These are phyloP conservation scores for Fusarium camptoceras DNA, from an alignment of 2,329 filamentous ascomycete species.

Conservation along the genomic window DNA sequence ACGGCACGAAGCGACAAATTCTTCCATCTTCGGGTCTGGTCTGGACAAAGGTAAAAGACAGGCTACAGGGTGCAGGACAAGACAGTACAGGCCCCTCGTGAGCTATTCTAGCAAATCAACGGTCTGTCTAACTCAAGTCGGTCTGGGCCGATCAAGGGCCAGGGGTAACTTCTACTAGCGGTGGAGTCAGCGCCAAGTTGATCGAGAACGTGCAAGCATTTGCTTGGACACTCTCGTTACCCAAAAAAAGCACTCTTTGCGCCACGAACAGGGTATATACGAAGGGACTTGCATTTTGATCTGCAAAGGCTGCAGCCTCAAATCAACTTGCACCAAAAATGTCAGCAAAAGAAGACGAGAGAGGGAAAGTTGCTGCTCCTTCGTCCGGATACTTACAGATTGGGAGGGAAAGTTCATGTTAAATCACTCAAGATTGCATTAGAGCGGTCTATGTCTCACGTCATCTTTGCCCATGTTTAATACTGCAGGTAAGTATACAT, in stretches of 20 bases:
- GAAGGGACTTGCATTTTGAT: constrained; percentile 31
- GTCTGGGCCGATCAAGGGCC: constrained; percentile 22
- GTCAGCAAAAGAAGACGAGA: constrained; percentile 11
- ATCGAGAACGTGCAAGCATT: constrained; percentile 21
- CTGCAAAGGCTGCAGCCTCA: constrained; percentile 15
- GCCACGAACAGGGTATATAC: constrained; percentile 33
- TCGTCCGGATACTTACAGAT: not conserved
- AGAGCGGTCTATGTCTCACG: constrained; percentile 19
- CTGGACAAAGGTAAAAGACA: not conserved
- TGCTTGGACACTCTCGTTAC: constrained; percentile 27
- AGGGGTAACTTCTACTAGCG: not conserved
- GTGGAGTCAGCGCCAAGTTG: constrained; percentile 2
- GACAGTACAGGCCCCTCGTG: not conserved
- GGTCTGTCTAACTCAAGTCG: constrained; percentile 12
- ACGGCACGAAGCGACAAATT: not conserved
- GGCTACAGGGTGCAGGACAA: not conserved
- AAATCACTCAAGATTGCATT: constrained; percentile 20
- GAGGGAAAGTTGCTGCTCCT: not conserved
- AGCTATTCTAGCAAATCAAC: constrained; percentile 23
- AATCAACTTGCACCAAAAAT: not conserved
- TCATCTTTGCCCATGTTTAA: constrained; percentile 3
- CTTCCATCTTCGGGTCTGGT: not conserved
- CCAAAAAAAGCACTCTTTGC: constrained; percentile 24
- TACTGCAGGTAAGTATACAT: constrained; percentile 6
- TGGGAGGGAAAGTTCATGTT: not conserved